Conservation (phyloP, 2,329 filamentous ascomycete species). For the Alternaria arborescens region DNA sequence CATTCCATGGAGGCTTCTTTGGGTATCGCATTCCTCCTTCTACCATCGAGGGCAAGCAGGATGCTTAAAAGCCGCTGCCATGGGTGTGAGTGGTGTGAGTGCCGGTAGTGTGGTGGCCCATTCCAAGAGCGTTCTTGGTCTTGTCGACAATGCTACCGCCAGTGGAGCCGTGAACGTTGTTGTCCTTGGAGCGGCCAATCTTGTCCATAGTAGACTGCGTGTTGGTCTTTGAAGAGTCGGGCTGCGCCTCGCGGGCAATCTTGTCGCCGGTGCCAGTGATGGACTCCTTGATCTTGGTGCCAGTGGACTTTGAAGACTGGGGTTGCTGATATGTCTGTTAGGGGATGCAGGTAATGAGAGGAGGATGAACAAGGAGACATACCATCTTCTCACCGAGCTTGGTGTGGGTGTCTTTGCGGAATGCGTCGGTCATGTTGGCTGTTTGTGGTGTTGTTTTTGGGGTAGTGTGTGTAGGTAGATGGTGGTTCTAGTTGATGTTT, state of each 20-base stretch:
- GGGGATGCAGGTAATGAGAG: neutral
- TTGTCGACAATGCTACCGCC: slow-evolving; percentile 55
- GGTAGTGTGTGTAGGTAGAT: slow-evolving; percentile 1
- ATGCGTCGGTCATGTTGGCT: slow-evolving; percentile 67
- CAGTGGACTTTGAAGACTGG: slow-evolving; percentile 68
- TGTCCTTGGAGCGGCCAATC: slow-evolving; percentile 51
- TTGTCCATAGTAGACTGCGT: slow-evolving; percentile 59
- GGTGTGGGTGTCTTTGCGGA: slow-evolving; percentile 68
- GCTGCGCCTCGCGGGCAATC: slow-evolving; percentile 49
- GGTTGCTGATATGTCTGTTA: slow-evolving; percentile 55
- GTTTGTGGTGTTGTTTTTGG: slow-evolving; percentile 34
- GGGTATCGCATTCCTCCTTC: slow-evolving; percentile 1
- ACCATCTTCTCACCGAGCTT: slow-evolving; percentile 62
- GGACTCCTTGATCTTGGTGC: slow-evolving; percentile 66
- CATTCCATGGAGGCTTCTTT: slow-evolving; percentile 25
- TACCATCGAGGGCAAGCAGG: neutral
- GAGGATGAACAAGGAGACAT: neutral
- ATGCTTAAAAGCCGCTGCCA: slow-evolving; percentile 2
- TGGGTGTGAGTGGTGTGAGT: slow-evolving; percentile 10
- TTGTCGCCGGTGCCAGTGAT: slow-evolving; percentile 66
- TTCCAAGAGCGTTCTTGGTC: slow-evolving; percentile 58
- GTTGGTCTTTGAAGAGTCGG: slow-evolving; percentile 63
- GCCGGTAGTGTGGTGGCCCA: slow-evolving; percentile 53
- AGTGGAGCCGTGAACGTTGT: slow-evolving; percentile 48
- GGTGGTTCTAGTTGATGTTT: slow-evolving; percentile 23